Conservation (phyloP, 306 rosid species). For the Rubus idaeus region DNA sequence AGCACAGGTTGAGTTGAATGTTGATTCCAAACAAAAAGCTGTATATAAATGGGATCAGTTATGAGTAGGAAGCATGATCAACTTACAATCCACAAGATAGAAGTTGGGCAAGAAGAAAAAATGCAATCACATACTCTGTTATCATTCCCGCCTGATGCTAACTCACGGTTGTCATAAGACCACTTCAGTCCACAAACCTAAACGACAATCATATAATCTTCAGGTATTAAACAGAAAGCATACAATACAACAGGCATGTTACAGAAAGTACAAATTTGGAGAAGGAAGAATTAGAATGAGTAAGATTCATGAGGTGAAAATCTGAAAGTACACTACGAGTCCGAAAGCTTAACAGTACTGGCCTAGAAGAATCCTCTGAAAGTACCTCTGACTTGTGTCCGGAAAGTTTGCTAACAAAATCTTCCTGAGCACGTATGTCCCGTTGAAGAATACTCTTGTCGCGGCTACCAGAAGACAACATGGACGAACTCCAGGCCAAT, state of each 20-base stretch:
- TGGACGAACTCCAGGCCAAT: conserved; percentile 86
- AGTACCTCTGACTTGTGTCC: conserved; percentile 92
- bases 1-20: conserved; percentile 95
- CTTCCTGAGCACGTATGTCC: conserved; percentile 88
- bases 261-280: neutral
- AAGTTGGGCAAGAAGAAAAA: conserved; percentile 13
- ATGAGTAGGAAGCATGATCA: conserved; percentile 25
- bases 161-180: conserved; percentile 95
- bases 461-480: conserved; percentile 83
- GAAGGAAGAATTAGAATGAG: neutral
- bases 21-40: conserved; percentile 98
- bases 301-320: neutral
- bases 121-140: conserved; percentile 64
- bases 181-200: conserved; percentile 98
- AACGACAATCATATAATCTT: conserved; percentile 29
- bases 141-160: conserved; percentile 99
- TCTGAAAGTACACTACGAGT: neutral
- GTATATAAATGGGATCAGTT: conserved; percentile 25
- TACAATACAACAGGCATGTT: neutral
- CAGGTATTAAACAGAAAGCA: neutral
- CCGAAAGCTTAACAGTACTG: neutral
- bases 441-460: conserved; percentile 89
- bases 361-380: neutral
- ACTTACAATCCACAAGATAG: conserved; percentile 19
- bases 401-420: conserved; percentile 78